Evolutionary conservation across 306 rosid genomes (phyloP).

Genomic region (Alnus glutinosa): DNA sequence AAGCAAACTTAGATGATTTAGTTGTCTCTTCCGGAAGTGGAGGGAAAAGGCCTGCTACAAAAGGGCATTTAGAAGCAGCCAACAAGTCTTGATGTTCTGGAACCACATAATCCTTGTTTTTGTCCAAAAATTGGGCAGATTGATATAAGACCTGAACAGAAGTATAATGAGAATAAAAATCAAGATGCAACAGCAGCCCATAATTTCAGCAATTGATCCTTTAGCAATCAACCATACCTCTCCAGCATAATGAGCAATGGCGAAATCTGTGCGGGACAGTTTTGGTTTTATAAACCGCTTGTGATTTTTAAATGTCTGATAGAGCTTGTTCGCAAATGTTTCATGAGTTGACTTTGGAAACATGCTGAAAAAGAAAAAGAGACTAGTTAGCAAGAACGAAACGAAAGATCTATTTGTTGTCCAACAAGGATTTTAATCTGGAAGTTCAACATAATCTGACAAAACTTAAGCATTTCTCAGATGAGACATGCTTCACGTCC

Average conservation of each 20-base stretch:
- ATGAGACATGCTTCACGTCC: background rate
- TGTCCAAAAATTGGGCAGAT: constrained; percentile 95
- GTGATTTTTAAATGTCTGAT: constrained; percentile 88
- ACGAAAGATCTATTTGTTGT: constrained; percentile 15
- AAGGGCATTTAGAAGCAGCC: constrained; percentile 80
- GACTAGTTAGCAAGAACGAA: constrained; percentile 30
- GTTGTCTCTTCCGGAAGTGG: constrained; percentile 86
- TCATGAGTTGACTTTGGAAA: constrained; percentile 99
- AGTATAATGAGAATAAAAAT: constrained; percentile 36
- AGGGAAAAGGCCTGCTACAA: constrained; percentile 98
- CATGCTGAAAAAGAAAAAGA: constrained; percentile 73
- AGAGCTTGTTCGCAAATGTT: constrained; percentile 96
- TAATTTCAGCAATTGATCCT: constrained; percentile 25
- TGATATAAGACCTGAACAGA: constrained; percentile 77
- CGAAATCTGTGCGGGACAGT: constrained; percentile 92
- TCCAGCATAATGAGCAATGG: constrained; percentile 92
- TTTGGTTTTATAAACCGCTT: constrained; percentile 97
- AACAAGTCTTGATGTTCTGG: constrained; percentile 96
- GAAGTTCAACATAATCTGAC: constrained; percentile 13
- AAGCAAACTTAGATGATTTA: constrained; percentile 95
- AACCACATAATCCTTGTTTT: constrained; percentile 98
- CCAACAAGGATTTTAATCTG: constrained; percentile 15
- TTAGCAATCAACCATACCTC: constrained; percentile 58
- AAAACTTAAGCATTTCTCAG: constrained; percentile 25
- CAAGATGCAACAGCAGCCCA: constrained; percentile 20